Percentiles rank a stretch among this genome's conserved stretches.
These are phyloP conservation scores for Aspergillus wentii DNA, from an alignment of 495 filamentous ascomycete species.

Conservation along the genomic window DNA sequence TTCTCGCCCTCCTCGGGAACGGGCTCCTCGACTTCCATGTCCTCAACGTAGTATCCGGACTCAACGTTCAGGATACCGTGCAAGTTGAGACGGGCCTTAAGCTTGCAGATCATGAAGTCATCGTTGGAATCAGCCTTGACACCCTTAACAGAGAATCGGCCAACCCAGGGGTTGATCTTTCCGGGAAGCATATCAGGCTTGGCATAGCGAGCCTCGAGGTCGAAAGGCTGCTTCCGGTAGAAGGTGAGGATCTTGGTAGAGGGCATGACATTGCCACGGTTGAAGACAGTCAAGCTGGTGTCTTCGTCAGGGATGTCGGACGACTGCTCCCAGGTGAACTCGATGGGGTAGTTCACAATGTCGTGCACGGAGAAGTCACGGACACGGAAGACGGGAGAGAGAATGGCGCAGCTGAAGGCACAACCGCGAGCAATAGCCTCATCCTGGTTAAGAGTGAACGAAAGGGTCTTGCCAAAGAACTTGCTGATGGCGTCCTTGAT, in stretches of 20 bases:
- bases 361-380: conserved; percentile 97
- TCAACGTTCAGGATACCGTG: conserved; percentile 97
- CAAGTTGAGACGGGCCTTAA: conserved; percentile 95
- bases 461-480: conserved; percentile 88
- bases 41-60: conserved; percentile 96
- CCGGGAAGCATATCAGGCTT: conserved; percentile 86
- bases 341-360: conserved; percentile 96
- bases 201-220: conserved; percentile 90
- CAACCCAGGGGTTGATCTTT: conserved; percentile 90
- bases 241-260: conserved; percentile 99
- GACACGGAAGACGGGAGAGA: conserved; percentile 97
- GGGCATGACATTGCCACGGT: conserved; percentile 94
- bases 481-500: conserved; percentile 85
- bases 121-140: conserved; percentile 82
- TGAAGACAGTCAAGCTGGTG: conserved; percentile 95
- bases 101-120: conserved; percentile 99
- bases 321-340: conserved; percentile 99
- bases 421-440: conserved; percentile 95
- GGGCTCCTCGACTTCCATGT: conserved; percentile 95
- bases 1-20: conserved; percentile 60
- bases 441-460: conserved; percentile 97
- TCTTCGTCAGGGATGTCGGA: conserved; percentile 98
- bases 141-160: conserved; percentile 88
- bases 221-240: conserved; percentile 97
- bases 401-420: conserved; percentile 96